Evolutionary conservation across 352 stramenopile genomes (phyloP), one percentile per base, ranked within the genome.

Genomic region (Phytopythium helicoides): DNA sequence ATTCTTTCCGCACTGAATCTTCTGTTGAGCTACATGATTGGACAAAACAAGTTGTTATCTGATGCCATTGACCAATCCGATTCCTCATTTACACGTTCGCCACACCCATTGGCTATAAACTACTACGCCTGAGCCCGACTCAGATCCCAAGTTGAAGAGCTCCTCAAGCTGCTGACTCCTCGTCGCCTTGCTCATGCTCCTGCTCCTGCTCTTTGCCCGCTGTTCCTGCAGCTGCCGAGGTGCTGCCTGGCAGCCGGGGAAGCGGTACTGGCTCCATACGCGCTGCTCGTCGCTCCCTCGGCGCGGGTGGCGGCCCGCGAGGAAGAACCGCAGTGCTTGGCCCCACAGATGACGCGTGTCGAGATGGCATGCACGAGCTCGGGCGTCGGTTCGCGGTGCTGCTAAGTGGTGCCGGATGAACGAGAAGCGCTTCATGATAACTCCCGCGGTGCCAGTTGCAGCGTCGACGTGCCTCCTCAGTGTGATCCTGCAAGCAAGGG

Each of bases 401-500:
- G 60, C 58, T n/a, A 88, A 77, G 36, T 87, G 73, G 44, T 86
- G 73, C 44, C 73, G 75, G 47, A 86, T 73, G 52, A 87, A 86
- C 48, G 74, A 87, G 47, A 87, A 87, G 9, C 76, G 76, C 45
- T 82, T 77, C 64, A 88, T 74, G 38, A 88, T 60, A 26, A 88
- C 74, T 25, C 54, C 62, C 38, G 68, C 23, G 9, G 51, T 51
- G n/a, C 77, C 77, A 14, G 58, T 54, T 2, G 54, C 42, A 16
- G 31, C 45, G 6, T 76, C 65, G 8, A 79, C 56, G 42, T 75
- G 65, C 9, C 68, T 68, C 49, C 61, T 62, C 28, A 86, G 52
- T 42, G 68, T 66, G 35, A 83, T 78, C 19, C 59, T 57, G 58
- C 25, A 34, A 25, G 38, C 19, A 33, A 47, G 31, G 16, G 26